Evolutionary conservation across 2,329 filamentous ascomycete species (phyloP).

Genomic region (Nemania abortiva): DNA sequence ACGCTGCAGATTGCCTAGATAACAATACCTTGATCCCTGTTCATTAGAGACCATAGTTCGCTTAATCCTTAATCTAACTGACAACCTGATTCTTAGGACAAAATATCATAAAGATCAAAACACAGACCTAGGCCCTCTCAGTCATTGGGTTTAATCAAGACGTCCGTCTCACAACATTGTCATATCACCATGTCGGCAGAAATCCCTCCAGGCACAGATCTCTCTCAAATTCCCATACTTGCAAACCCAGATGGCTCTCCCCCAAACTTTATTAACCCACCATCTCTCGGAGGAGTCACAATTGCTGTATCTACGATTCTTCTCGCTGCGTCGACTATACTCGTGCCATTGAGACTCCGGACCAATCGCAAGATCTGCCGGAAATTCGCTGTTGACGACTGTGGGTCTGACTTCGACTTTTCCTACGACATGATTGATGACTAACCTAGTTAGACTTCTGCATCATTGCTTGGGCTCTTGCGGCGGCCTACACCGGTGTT

Average conservation of each 20-base stretch:
- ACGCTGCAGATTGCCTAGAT: no score
- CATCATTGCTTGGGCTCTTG: background rate
- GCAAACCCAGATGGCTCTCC: background rate
- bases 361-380: background rate
- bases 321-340: background rate
- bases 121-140: no score
- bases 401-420: background rate
- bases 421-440: background rate
- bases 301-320: background rate
- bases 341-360: background rate
- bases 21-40: no score
- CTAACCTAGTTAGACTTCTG: background rate
- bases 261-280: background rate
- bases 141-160: no score
- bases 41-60: no score
- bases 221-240: background rate
- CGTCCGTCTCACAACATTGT: no score
- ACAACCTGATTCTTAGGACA: no score
- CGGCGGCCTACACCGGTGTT: background rate
- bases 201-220: background rate
- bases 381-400: background rate
- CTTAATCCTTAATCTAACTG: no score
- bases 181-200: background rate
- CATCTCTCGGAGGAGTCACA: slow-evolving; percentile 1
- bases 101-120: no score